phyloP scores from a whole-genome alignment of 2,329 filamentous ascomycete species.

The Curvularia spicifera region DNA sequence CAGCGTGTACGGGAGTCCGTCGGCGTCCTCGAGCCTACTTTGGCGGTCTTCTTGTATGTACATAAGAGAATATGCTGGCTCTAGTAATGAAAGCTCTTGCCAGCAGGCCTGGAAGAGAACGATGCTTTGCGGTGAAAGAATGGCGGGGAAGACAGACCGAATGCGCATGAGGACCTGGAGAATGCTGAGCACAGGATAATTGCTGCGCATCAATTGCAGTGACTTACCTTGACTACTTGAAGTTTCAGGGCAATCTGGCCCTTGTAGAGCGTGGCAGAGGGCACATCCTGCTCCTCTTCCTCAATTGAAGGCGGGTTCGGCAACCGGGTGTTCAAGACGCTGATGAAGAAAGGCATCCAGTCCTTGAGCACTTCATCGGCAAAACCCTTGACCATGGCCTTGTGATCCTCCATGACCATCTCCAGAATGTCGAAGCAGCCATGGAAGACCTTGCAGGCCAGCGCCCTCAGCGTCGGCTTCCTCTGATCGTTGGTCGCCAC shows the following conservation, averaged over 20 bases:
- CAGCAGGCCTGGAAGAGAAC: slow-evolving; percentile 85
- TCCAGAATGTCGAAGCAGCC: slow-evolving; percentile 94
- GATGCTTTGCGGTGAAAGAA: slow-evolving; percentile 82
- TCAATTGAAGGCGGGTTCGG: slow-evolving; percentile 64
- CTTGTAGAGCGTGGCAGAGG: slow-evolving; percentile 72
- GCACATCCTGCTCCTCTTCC: slow-evolving; percentile 63
- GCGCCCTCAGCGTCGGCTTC: slow-evolving; percentile 76
- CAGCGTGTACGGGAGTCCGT: slow-evolving; percentile 90
- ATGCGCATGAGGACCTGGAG: slow-evolving; percentile 79
- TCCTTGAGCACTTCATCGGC: slow-evolving; percentile 81
- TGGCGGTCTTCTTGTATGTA: slow-evolving; percentile 88
- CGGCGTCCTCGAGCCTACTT: slow-evolving; percentile 85
- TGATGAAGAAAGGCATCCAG: slow-evolving; percentile 91
- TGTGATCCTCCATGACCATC: slow-evolving; percentile 94
- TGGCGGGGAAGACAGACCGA: slow-evolving; percentile 78
- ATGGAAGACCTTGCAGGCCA: slow-evolving; percentile 89
- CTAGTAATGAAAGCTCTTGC: slow-evolving; percentile 80
- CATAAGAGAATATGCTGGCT: slow-evolving; percentile 76
- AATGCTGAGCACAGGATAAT: slow-evolving; percentile 45
- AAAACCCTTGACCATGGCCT: slow-evolving; percentile 83
- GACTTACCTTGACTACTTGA: slow-evolving; percentile 78
- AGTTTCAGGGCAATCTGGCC: slow-evolving; percentile 86
- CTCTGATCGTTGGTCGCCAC: slow-evolving; percentile 78
- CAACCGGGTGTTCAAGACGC: slow-evolving; percentile 75
- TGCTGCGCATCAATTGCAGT: neutral